Percentiles rank a stretch among this genome's conserved stretches.
These are phyloP conservation scores for Beauveria sp. DNA, from an alignment of 2,329 filamentous ascomycete genomes.

Conservation along the genomic window DNA sequence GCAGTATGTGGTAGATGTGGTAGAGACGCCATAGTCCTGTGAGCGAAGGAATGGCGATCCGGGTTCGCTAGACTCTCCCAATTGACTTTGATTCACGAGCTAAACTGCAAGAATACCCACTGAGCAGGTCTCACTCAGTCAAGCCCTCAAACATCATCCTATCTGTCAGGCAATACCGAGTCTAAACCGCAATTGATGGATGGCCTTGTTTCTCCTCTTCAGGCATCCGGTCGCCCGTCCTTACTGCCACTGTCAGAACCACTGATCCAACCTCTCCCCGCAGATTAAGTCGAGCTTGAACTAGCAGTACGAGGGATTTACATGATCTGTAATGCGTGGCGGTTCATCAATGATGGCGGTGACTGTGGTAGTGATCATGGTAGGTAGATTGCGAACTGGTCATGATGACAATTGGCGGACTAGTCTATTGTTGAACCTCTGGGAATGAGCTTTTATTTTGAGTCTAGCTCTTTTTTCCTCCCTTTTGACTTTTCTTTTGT, in stretches of 20 bases:
- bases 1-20: no score
- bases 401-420: not conserved
- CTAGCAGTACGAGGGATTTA: not conserved
- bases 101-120: not conserved
- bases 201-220: not conserved
- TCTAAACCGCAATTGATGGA: not conserved
- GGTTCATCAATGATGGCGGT: not conserved
- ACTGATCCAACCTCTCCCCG: not conserved
- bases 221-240: not conserved
- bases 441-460: not conserved
- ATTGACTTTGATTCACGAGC: no score
- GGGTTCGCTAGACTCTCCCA: not conserved
- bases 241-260: not conserved
- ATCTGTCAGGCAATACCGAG: not conserved
- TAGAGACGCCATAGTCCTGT: not conserved
- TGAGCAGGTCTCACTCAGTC: fast-evolving
- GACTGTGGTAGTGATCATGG: not conserved
- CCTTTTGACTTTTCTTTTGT: not conserved
- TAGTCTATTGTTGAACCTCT: no score
- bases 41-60: not conserved
- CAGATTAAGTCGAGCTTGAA: not conserved
- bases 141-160: no score
- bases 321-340: not conserved
- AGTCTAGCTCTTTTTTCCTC: not conserved
- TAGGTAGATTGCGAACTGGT: not conserved